Evolutionary conservation across 1,139 yeast species (phyloP).

Genomic region (Candida sanyaensis): DNA sequence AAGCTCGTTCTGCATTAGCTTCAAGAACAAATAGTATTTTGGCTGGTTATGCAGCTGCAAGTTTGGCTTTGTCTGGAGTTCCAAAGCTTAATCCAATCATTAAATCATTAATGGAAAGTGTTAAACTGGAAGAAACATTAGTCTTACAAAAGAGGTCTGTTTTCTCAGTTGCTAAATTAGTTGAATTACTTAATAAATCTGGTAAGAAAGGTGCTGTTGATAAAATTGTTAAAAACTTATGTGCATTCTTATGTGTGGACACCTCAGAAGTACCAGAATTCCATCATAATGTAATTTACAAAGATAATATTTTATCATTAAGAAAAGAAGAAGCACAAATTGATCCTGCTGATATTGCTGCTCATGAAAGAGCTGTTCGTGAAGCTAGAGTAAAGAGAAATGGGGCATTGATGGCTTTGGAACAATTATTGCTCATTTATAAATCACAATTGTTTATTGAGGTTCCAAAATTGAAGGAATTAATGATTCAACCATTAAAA

Average conservation of each 20-base stretch:
- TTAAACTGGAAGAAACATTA: conserved; percentile 71
- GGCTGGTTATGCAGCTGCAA: conserved; percentile 77
- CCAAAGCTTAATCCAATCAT: conserved; percentile 91
- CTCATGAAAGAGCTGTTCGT: conserved; percentile 63
- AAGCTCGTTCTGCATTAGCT: conserved; percentile 57
- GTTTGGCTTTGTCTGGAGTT: conserved; percentile 59
- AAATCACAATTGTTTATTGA: conserved; percentile 55
- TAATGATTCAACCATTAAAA: conserved; percentile 68
- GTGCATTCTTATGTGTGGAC: conserved; percentile 94
- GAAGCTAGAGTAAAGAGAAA: conserved; percentile 79
- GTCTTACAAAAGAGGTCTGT: conserved; percentile 76
- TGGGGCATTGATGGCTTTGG: conserved; percentile 78
- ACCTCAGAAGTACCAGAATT: conserved; percentile 96
- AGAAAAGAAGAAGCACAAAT: conserved; percentile 76
- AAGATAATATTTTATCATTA: conserved; percentile 67
- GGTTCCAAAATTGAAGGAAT: conserved; percentile 67
- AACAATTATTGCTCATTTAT: conserved; percentile 52
- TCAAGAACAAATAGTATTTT: conserved; percentile 64
- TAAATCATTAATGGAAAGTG: conserved; percentile 88
- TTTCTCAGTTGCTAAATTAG: conserved; percentile 62
- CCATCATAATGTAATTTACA: conserved; percentile 59
- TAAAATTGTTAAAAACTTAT: conserved; percentile 83
- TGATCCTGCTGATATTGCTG: conserved; percentile 66
- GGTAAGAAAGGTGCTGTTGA: conserved; percentile 78
- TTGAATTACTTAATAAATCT: conserved; percentile 53